phyloP scores from a whole-genome alignment of 768 basidiomycete genomes.

The Bullera alba region DNA sequence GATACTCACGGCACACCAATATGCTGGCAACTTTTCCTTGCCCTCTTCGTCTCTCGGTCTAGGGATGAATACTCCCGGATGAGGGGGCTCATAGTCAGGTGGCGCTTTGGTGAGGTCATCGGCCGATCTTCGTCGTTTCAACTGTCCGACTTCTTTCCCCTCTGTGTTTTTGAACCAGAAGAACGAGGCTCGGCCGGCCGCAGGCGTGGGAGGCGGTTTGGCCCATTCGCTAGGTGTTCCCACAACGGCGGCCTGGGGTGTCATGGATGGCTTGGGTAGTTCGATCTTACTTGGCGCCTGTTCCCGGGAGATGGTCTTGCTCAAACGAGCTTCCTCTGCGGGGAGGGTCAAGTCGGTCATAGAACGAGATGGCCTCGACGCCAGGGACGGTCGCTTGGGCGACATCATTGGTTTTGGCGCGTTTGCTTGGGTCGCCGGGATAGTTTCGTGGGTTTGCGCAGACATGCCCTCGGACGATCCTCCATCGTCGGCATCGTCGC shows the following conservation, averaged over 20 bases:
- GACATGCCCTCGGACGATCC: too few relatives aligned
- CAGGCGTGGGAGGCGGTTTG: conserved; percentile 39
- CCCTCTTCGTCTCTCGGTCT: conserved; percentile 64
- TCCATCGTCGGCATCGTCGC: too few relatives aligned
- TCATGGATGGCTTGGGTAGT: conserved; percentile 7
- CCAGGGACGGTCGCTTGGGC: conserved; percentile 17
- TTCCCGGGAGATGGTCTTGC: conserved; percentile 5
- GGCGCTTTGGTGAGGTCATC: conserved; percentile 44
- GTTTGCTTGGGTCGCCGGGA: too few relatives aligned
- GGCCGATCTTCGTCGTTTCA: conserved; percentile 46
- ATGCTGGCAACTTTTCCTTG: conserved; percentile 66
- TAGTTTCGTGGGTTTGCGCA: too few relatives aligned
- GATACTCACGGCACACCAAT: conserved; percentile 55
- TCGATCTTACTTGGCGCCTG: conserved; percentile 23
- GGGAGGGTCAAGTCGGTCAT: conserved; percentile 17
- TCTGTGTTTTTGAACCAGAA: conserved; percentile 19
- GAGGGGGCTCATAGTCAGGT: conserved; percentile 47
- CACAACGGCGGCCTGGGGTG: background rate
- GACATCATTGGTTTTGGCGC: too few relatives aligned
- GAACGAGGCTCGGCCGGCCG: conserved; percentile 21
- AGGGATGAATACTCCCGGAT: conserved; percentile 41
- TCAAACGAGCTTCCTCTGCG: background rate
- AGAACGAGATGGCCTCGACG: conserved; percentile 21
- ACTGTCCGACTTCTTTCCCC: conserved; percentile 6
- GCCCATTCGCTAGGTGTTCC: conserved; percentile 26